Base-by-base conservation (phyloP, 1,284 basidiomycete species). In the Lignosus rhinocerotis region DNA sequence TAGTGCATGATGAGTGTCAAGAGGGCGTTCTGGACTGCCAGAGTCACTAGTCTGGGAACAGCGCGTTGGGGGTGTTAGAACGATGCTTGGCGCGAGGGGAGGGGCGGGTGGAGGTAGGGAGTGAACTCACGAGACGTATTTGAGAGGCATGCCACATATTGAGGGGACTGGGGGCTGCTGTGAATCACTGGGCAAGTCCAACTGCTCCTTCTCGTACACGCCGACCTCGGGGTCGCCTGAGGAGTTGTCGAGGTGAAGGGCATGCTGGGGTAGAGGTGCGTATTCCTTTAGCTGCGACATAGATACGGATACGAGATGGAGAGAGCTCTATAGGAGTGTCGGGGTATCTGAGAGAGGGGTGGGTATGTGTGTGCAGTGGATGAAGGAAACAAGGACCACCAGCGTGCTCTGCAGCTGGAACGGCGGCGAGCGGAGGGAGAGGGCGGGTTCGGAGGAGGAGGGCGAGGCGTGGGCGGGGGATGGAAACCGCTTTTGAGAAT, bases 1-100 rank as follows among this genome's bases (percentile, higher is more conserved):
- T 95, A 94, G 78, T 96, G 93, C 92, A 97, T 94, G 72, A 97
- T 90, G 71, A 97, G 86, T 43, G 93, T 90, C 59, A 97, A 74
- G 57, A 87, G 78, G 14, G 93, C 93, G 76, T 98, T 98, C 78
- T 98, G 95, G 53, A 96, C 82, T 48, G 96, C 94, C 71, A 98
- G 83, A 16, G 93, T 95, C 67, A 96, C 82, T 59, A 98, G 84
- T 47, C 93, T 95, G 55, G 39, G 43, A 21, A 34, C 31, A 57
- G 31, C 47, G 41, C 36, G 57, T 42, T 46, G 25, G 43, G 8
- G 16, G 7, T 32, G 45, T 59, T 33, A 62, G 55, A 6, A 42
- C 16, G 30, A 17, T 41, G n/a, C 16, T 19, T 49, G 25, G 17
- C 5, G 39, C 53, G 55, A 47, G 53, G 53, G 19, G 56, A 49